phyloP scores from a whole-genome alignment of 441 rosid genomes.

The Biscutella laevigata region DNA sequence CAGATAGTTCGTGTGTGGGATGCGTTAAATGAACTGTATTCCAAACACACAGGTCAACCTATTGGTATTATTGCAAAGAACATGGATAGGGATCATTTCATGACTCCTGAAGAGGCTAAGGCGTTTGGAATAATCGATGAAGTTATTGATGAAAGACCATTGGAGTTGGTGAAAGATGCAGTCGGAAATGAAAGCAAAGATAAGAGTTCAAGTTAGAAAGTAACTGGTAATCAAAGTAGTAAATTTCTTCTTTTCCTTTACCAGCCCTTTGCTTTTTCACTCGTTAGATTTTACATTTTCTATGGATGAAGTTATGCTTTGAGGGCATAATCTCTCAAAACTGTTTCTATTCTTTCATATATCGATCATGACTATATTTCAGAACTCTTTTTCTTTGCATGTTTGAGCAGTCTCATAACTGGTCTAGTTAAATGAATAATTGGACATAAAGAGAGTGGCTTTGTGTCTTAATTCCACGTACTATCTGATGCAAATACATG shows the following conservation, averaged over 20 bases:
- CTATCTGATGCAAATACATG: background rate
- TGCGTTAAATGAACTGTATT: slow-evolving; percentile 57
- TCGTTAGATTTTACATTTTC: background rate
- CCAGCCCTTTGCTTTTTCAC: slow-evolving; percentile 16
- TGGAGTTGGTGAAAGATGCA: slow-evolving; percentile 72
- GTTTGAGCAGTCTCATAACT: background rate
- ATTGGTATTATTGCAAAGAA: slow-evolving; percentile 65
- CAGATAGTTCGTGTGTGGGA: slow-evolving; percentile 95
- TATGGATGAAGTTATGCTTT: background rate
- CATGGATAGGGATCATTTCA: slow-evolving; percentile 93
- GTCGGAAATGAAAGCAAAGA: slow-evolving; percentile 53
- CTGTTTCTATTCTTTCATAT: slow-evolving; percentile 16
- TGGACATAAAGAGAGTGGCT: background rate
- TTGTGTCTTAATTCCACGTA: background rate
- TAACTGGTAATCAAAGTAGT: slow-evolving; percentile 28
- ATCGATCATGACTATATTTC: slow-evolving; percentile 7
- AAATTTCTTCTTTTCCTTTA: slow-evolving; percentile 12
- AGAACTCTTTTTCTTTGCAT: slow-evolving; percentile 8
- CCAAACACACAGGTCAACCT: slow-evolving; percentile 72
- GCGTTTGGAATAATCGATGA: slow-evolving; percentile 90
- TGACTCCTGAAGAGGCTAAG: slow-evolving; percentile 90
- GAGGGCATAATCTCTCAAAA: slow-evolving; percentile 10
- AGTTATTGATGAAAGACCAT: slow-evolving; percentile 81
- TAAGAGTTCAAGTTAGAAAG: slow-evolving; percentile 44
- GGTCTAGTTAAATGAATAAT: background rate